Percentiles rank a stretch among this genome's conserved stretches.
Conservation (phyloP, 2,329 filamentous ascomycete genomes). For the Decorospora gaudefroyi region DNA sequence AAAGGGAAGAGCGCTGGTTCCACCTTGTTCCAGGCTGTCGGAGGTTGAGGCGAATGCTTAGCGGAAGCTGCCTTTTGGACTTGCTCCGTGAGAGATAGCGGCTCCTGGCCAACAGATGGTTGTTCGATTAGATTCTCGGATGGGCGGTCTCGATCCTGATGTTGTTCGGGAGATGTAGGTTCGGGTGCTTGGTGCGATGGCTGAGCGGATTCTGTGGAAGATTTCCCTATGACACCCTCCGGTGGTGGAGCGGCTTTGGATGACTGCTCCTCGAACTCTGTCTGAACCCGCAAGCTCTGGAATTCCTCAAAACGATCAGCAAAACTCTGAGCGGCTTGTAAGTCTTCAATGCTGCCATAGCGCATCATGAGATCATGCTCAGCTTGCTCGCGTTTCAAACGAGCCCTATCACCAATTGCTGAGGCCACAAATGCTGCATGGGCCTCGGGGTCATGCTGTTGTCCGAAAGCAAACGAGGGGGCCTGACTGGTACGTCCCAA, state of each 20-base stretch:
- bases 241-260: constrained; percentile 32
- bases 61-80: constrained; percentile 74
- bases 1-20: constrained; percentile 78
- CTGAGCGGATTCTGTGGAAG: constrained; percentile 27
- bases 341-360: constrained; percentile 33
- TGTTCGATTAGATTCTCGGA: constrained; percentile 11
- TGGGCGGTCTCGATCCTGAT: constrained; percentile 22
- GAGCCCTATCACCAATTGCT: constrained; percentile 65
- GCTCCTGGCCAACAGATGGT: constrained; percentile 50
- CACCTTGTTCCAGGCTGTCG: constrained; percentile 63
- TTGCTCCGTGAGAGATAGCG: constrained; percentile 78
- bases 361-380: constrained; percentile 55
- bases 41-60: constrained; percentile 60
- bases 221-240: constrained; percentile 48
- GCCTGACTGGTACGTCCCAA: constrained; percentile 58
- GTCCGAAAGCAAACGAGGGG: constrained; percentile 57
- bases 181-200: constrained; percentile 28
- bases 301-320: constrained; percentile 81
- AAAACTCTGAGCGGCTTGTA: constrained; percentile 49
- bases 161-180: constrained; percentile 26
- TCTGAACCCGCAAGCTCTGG: constrained; percentile 73
- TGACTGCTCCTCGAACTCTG: constrained; percentile 61
- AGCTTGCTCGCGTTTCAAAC: constrained; percentile 65
- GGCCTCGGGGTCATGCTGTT: constrained; percentile 53
- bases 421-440: constrained; percentile 62